Percentiles rank a stretch among this genome's conserved stretches.
Conservation (phyloP, 441 rosid genomes). For the Erodium texanum region DNA sequence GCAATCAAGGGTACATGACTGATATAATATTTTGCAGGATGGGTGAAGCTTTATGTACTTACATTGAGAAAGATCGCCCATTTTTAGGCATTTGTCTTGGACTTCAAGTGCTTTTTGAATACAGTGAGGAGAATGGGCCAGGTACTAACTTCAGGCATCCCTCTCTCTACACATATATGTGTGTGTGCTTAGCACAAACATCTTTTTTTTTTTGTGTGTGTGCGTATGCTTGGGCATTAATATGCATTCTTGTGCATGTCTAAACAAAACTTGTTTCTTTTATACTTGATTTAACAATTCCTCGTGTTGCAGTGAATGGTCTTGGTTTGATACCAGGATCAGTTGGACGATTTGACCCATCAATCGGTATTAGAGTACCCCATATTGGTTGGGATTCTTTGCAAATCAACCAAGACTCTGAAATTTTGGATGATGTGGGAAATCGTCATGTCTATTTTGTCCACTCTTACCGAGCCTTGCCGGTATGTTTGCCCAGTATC, state of each 20-base stretch:
- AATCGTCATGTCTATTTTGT: conserved; percentile 85
- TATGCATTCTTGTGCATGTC: not conserved
- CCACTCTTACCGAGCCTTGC: conserved; percentile 89
- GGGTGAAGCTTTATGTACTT: conserved; percentile 70
- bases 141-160: conserved; percentile 30
- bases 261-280: not conserved
- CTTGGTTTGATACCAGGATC: conserved; percentile 92
- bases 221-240: not conserved
- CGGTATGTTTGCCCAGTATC: conserved; percentile 31
- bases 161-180: conserved; percentile 1
- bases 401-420: conserved; percentile 61
- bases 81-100: conserved; percentile 97
- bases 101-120: conserved; percentile 80
- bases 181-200: no score
- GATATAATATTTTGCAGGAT: conserved; percentile 41
- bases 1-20: conserved; percentile 5
- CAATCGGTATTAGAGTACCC: conserved; percentile 67
- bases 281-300: conserved; percentile 3
- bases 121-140: conserved; percentile 85
- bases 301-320: conserved; percentile 56
- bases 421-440: conserved; percentile 78
- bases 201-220: no score
- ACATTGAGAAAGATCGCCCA: conserved; percentile 77
- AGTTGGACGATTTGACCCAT: conserved; percentile 78
- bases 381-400: conserved; percentile 98